A percentile compares a stretch with the other conserved stretches of the same genome.
Conservation (phyloP, 139 green algal genomes). For the Penium margaritaceum region DNA sequence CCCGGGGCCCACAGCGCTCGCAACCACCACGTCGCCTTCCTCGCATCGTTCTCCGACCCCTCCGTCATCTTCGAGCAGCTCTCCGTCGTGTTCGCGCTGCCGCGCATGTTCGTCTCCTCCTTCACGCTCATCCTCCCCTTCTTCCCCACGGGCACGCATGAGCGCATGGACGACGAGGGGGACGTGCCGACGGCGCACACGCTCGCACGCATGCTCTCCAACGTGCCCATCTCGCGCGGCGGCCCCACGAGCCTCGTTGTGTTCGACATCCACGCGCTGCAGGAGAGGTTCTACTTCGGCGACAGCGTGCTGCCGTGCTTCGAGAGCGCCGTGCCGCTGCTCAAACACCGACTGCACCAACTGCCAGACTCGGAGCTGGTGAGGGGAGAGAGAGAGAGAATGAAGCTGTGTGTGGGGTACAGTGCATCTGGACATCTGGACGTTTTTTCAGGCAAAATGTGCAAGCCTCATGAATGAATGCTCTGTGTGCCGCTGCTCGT, state of each 20-base stretch:
- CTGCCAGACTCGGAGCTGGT: constrained; percentile 72
- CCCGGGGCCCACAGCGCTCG: constrained; percentile 77
- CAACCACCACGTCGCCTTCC: constrained; percentile 89
- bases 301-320: constrained; percentile 91
- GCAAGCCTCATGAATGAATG: no score
- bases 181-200: constrained; percentile 84
- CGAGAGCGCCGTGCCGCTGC: constrained; percentile 84
- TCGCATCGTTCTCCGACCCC: constrained; percentile 86
- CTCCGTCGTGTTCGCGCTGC: constrained; percentile 91
- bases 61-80: constrained; percentile 90
- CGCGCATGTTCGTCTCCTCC: constrained; percentile 85
- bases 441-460: no score
- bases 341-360: constrained; percentile 61
- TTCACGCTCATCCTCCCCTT: constrained; percentile 98
- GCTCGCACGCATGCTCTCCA: constrained; percentile 85
- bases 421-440: no score
- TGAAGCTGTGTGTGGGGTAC: no score
- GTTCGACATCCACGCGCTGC: constrained; percentile 94
- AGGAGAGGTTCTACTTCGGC: constrained; percentile 96
- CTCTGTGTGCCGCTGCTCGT: no score
- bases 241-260: constrained; percentile 86
- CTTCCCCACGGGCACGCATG: constrained; percentile 85
- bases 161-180: constrained; percentile 54
- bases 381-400: no score
- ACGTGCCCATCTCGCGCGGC: constrained; percentile 82